These are phyloP conservation scores for Pythium chondricola DNA, from an alignment of 352 stramenopile genomes.

Conservation along the genomic window DNA sequence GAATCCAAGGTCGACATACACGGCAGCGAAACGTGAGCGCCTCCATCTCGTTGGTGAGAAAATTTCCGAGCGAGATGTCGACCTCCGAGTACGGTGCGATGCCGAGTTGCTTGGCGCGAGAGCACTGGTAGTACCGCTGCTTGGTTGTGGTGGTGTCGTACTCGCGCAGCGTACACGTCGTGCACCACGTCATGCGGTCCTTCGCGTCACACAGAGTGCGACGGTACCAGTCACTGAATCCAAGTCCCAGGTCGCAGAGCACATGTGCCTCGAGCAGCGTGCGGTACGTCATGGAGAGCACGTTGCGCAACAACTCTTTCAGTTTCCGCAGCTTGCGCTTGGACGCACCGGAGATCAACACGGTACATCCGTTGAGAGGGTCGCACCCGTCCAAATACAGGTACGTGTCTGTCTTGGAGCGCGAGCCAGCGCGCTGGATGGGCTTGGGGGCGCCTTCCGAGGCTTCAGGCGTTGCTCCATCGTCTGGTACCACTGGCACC, in stretches of 20 bases:
- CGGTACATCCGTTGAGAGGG: constrained; percentile 90
- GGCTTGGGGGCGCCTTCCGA: constrained; percentile 9
- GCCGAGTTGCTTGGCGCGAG: constrained; percentile 57
- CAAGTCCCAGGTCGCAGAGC: constrained; percentile 76
- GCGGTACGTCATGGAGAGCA: constrained; percentile 94
- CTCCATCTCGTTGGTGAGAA: constrained; percentile 66
- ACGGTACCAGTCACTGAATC: constrained; percentile 15
- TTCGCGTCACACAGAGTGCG: constrained; percentile 21
- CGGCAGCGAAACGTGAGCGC: constrained; percentile 67
- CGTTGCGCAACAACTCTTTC: constrained; percentile 87
- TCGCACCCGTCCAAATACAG: constrained; percentile 94
- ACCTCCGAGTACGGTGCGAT: constrained; percentile 57
- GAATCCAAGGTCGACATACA: too few species aligned
- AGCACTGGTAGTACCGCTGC: constrained; percentile 65
- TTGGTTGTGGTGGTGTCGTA: constrained; percentile 37
- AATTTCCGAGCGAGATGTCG: constrained; percentile 79
- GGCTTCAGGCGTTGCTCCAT: constrained; percentile 1
- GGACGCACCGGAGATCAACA: constrained; percentile 89
- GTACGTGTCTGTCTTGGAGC: constrained; percentile 79
- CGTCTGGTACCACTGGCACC: constrained; percentile 39
- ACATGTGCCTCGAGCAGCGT: constrained; percentile 94
- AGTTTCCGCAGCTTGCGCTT: constrained; percentile 88
- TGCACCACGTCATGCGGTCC: constrained; percentile 56
- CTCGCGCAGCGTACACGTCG: constrained; percentile 61
- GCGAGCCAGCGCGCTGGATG: constrained; percentile 1